A percentile compares a stretch with the other conserved stretches of the same genome.
These are phyloP conservation scores for Rhytidhysteron rufulum DNA, from an alignment of 2,329 filamentous ascomycete genomes.

Conservation along the genomic window DNA sequence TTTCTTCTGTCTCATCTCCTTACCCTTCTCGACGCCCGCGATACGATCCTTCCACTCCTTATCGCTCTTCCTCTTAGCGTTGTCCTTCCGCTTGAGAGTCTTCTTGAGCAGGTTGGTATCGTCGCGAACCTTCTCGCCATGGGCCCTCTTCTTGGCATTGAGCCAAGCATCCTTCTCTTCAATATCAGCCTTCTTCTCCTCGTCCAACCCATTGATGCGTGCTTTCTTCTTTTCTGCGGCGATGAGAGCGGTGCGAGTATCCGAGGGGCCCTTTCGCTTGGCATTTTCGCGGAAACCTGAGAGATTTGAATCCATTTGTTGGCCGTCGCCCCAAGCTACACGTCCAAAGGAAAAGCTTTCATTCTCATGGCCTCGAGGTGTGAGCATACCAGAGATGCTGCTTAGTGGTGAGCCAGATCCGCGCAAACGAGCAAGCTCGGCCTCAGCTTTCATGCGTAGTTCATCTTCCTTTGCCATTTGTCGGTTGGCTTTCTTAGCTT, in stretches of 20 bases:
- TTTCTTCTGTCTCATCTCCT: slow-evolving; percentile 48
- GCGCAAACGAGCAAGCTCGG: slow-evolving; percentile 53
- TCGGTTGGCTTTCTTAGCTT: slow-evolving; percentile 82
- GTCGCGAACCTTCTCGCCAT: slow-evolving; percentile 85
- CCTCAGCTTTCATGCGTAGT: slow-evolving; percentile 57
- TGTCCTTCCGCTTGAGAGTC: slow-evolving; percentile 88
- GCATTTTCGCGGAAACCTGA: slow-evolving; percentile 59
- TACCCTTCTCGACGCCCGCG: slow-evolving; percentile 44
- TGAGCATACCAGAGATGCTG: slow-evolving; percentile 41
- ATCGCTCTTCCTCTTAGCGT: slow-evolving; percentile 84
- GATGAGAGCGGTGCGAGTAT: slow-evolving; percentile 80
- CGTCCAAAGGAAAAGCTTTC: slow-evolving; percentile 83
- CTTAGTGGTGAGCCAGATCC: slow-evolving; percentile 56
- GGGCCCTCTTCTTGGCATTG: slow-evolving; percentile 80
- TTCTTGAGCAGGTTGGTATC: slow-evolving; percentile 83
- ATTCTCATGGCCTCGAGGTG: slow-evolving; percentile 48
- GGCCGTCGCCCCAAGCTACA: slow-evolving; percentile 85
- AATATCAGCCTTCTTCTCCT: slow-evolving; percentile 77
- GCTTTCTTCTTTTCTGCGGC: slow-evolving; percentile 83
- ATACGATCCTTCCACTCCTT: slow-evolving; percentile 66
- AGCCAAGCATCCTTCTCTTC: slow-evolving; percentile 94
- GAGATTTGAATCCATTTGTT: slow-evolving; percentile 70
- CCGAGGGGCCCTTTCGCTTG: slow-evolving; percentile 78
- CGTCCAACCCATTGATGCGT: slow-evolving; percentile 70
- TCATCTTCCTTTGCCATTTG: slow-evolving; percentile 76